phyloP scores from a whole-genome alignment of 768 basidiomycete species.

The Tylopilus felleus region DNA sequence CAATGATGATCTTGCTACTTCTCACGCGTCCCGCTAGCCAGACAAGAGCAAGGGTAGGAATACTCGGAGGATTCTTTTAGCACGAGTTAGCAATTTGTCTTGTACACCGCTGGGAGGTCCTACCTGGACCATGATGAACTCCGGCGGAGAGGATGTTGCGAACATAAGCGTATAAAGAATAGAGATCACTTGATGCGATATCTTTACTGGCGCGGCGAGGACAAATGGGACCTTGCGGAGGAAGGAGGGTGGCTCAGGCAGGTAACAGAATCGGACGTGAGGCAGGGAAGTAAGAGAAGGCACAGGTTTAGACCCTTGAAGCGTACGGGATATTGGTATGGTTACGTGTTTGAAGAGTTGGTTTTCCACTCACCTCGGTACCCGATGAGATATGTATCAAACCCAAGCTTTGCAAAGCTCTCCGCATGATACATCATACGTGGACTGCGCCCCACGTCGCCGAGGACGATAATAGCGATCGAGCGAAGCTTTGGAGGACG shows the following conservation, averaged over 20 bases:
- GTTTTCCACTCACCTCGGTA: conserved; percentile 64
- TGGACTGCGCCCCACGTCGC: conserved; percentile 94
- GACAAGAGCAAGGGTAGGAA: conserved; percentile 87
- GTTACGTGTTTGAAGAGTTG: not conserved
- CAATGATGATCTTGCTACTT: conserved; percentile 87
- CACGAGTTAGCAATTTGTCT: not conserved
- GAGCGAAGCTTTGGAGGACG: conserved; percentile 47
- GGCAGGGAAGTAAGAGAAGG: conserved; percentile 68
- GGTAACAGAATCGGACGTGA: conserved; percentile 60
- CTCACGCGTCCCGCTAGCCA: conserved; percentile 66
- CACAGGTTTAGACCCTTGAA: conserved; percentile 70
- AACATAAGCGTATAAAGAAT: conserved; percentile 63
- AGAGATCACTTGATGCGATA: conserved; percentile 61
- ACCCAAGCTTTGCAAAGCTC: conserved; percentile 79
- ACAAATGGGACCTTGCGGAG: conserved; percentile 59
- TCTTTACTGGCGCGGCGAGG: conserved; percentile 77
- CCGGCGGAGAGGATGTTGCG: conserved; percentile 62
- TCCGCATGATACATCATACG: conserved; percentile 99
- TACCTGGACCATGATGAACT: conserved; percentile 90
- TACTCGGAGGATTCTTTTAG: conserved; percentile 89
- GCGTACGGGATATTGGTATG: not conserved
- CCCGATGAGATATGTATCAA: conserved; percentile 78
- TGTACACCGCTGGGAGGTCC: conserved; percentile 19
- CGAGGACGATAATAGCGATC: conserved; percentile 88
- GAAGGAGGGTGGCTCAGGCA: conserved; percentile 58